Conservation (phyloP, 345 rosid species). For the Heritiera littoralis region DNA sequence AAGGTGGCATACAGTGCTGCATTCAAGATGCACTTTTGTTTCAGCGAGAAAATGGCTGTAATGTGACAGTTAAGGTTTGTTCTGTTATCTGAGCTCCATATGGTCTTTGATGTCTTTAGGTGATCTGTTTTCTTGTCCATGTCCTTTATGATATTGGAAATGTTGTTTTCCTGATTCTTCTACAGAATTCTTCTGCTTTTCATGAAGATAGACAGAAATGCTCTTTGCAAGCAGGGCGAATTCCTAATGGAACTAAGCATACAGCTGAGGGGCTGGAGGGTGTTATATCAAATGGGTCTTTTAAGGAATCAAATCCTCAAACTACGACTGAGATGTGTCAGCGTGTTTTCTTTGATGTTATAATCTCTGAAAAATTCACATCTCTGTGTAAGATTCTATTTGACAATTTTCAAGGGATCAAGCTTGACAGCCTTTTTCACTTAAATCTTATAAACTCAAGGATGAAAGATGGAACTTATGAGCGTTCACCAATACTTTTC, state of each 20-base stretch:
- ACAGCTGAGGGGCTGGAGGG: constrained; percentile 34
- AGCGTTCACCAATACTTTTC: constrained; percentile 58
- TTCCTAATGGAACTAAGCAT: constrained; percentile 41
- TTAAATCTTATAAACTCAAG: constrained; percentile 56
- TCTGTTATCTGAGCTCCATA: constrained; percentile 7
- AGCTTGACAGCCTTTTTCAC: constrained; percentile 51
- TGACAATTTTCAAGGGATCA: constrained; percentile 71
- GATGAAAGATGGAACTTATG: constrained; percentile 86
- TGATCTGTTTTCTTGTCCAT: not conserved
- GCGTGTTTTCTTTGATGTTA: constrained; percentile 57
- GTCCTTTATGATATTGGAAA: constrained; percentile 10
- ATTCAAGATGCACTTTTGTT: constrained; percentile 46
- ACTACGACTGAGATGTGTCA: constrained; percentile 59
- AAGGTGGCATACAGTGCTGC: constrained; percentile 50
- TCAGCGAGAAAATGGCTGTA: constrained; percentile 26
- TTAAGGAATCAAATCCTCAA: constrained; percentile 29
- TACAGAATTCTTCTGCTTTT: constrained; percentile 49
- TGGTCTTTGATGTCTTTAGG: not conserved
- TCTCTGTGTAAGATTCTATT: constrained; percentile 66
- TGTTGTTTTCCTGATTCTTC: constrained; percentile 25
- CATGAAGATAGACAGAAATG: constrained; percentile 30
- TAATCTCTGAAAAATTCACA: constrained; percentile 72
- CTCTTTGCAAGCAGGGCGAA: constrained; percentile 27
- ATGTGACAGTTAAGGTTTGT: constrained; percentile 41
- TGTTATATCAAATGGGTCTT: constrained; percentile 41